Conservation (phyloP, 2,329 filamentous ascomycete species). For the Penicillium sp. region DNA sequence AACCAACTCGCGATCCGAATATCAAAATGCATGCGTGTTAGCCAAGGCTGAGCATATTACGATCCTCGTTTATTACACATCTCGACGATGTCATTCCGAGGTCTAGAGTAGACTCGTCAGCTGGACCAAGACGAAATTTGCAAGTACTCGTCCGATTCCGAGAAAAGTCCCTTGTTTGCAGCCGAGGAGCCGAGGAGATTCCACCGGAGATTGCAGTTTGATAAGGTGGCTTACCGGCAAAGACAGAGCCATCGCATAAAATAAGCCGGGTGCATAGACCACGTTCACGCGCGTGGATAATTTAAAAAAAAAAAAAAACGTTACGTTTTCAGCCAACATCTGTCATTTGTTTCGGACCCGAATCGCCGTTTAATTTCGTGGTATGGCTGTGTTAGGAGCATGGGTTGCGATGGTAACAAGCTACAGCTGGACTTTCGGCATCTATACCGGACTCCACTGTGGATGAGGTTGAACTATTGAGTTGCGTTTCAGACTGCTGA, state of each 20-base stretch:
- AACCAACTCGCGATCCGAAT: not conserved
- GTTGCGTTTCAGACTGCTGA: conserved; percentile 18
- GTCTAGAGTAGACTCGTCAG: not conserved
- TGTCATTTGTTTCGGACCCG: not conserved
- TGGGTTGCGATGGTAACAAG: conserved; percentile 4
- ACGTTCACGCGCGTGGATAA: not conserved
- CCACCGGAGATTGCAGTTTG: not conserved
- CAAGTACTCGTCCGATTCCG: not conserved
- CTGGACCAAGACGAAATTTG: not conserved
- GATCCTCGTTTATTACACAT: conserved; percentile 1
- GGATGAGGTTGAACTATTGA: not conserved
- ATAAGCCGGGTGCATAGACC: not conserved
- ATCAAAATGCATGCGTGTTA: not conserved
- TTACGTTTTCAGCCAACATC: not conserved
- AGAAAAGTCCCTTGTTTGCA: not conserved
- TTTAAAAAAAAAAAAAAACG: not conserved
- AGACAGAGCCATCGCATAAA: not conserved
- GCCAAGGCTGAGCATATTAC: conserved; percentile 1
- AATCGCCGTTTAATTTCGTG: not conserved
- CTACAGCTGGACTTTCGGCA: not conserved
- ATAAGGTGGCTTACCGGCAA: not conserved
- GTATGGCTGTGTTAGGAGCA: not conserved
- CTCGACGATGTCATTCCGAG: not conserved
- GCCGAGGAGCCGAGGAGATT: not conserved
- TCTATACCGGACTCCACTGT: not conserved